Evolutionary conservation across 1,284 basidiomycete genomes (phyloP), one percentile per base, ranked within the genome.

Genomic region (Ganoderma lingzhi): DNA sequence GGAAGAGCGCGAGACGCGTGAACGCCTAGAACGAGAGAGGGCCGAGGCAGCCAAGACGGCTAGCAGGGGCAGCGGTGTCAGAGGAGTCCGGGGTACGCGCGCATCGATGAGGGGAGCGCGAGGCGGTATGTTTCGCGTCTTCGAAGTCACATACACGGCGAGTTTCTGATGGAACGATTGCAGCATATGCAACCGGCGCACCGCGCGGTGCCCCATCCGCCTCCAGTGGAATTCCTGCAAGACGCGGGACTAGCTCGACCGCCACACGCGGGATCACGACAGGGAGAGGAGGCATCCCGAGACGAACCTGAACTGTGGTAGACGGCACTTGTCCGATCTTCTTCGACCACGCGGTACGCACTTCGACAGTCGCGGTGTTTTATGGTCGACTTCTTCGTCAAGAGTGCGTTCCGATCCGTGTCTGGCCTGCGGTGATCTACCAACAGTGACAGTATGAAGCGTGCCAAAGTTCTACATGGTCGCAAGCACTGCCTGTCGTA

Each of bases 1-100:
- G 37, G 70, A 78, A 53, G 85, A 86, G 70, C 80, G 81, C 60
- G 86, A 87, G 74, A 85, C 86, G 69, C 82, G 77, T 66, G 85
- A 86, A 71, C 81, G 82, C 9, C 71, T 77, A 8, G 78, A 77
- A 59, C 70, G 73, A 28, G 80, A 75, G 71, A 74, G 69, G 30
- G 71, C 71, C 2, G 77, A 71, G 60, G 65, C 70, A 1, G 51
- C 71, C 8, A 76, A 72, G 66, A 48, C 68, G 0, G 68, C 70
- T 5, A 66, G 73, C 41, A 70, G 77, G 59, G 77, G 76, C 8
- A 81, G 81, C 56, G 80, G 81, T 4, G 80, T 82, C 15, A 71
- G 81, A 45, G 81, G 81, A 5, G 80, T 82, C 15, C 75, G 81
- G 56, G 81, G 81, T 3, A 82, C 81, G n/a, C 77, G 81, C 39